Base-by-base conservation (phyloP, 2,329 filamentous ascomycete species). In the Pseudonectria buxi region DNA sequence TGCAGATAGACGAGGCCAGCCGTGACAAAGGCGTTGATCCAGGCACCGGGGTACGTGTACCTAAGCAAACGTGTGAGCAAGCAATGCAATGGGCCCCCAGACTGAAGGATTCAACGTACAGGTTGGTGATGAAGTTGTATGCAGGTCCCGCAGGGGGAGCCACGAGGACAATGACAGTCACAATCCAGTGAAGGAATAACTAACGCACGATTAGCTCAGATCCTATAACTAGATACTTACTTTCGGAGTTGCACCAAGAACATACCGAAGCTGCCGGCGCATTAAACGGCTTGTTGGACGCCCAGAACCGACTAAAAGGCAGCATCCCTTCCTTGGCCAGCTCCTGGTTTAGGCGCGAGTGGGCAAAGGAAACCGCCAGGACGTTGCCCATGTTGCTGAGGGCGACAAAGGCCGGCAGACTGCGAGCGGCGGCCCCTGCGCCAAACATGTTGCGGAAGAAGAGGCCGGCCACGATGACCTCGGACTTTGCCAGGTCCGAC, bases 321-420 rank as follows among this genome's bases (percentile, higher is more conserved):
- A 86, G 51, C 5, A 86, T 62, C 0, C 80, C 80, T 49, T 86
- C 81, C 49, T 82, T 83, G 1, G 76, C 82, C 29, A 86, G 64
- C 54, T 85, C 81, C 44, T 80, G 76, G 45, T 76, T 79, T 9
- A 80, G 47, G 1, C 76, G 66, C 0, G 75, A 61, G 35, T 79
- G 73, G 0, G 74, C 68, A 45, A 80, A 81, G 39, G 68, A 76
- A 30, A 79, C 69, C 14, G 74, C 72, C 7, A 81, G 58, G 1
- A 82, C 74, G 33, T 81, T 81, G 6, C 77, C 78, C 31, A 81
- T 49, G 43, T 77, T 77, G 33, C 72, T 78, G 24, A 81, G 52
- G 0, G 75, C 75, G 1, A 81, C 74, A 34, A 81, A 76, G 0
- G 68, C 73, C 0, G 71, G 71, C 7, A 76, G 54, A 22, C 61